These are phyloP conservation scores for Schizochytrium sp. DNA, from an alignment of 108 stramenopile species.

Conservation along the genomic window DNA sequence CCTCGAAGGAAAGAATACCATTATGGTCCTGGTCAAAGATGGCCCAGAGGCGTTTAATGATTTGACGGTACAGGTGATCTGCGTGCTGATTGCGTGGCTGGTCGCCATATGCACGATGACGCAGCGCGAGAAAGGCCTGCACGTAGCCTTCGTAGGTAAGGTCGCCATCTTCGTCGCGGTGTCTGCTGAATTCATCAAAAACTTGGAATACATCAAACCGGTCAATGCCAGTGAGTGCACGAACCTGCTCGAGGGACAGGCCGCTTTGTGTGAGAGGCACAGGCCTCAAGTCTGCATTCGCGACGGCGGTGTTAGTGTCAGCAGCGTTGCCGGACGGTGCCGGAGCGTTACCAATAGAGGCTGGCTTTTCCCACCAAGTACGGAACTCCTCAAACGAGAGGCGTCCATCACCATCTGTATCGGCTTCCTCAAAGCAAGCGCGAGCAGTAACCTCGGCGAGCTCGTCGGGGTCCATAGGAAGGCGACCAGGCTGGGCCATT, in stretches of 20 bases:
- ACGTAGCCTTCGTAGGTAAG: conserved; percentile 40
- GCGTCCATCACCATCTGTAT: conserved; percentile 59
- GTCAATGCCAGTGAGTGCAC: conserved; percentile 29
- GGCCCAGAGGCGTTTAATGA: background rate
- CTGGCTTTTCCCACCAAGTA: conserved; percentile 34
- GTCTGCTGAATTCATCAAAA: conserved; percentile 42
- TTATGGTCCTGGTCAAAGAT: background rate
- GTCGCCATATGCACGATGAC: background rate
- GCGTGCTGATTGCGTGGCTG: background rate
- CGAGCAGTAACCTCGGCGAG: conserved; percentile 38
- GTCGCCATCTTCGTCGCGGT: background rate
- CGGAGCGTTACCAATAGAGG: conserved; percentile 31
- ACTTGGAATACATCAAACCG: conserved; percentile 35
- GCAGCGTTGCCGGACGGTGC: background rate
- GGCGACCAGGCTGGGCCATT: background rate
- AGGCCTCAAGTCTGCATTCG: background rate
- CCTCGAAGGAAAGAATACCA: conserved; percentile 28
- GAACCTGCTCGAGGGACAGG: conserved; percentile 25
- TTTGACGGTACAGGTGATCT: background rate
- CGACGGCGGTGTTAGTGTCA: background rate
- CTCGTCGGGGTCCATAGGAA: conserved; percentile 5
- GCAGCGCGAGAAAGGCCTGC: conserved; percentile 33
- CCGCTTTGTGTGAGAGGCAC: conserved; percentile 6
- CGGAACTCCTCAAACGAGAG: conserved; percentile 60
- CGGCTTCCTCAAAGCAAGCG: conserved; percentile 25